Percentiles rank a stretch among this genome's conserved stretches.
phyloP scores from a whole-genome alignment of 2,329 filamentous ascomycete species.

The Cordyceps militaris region DNA sequence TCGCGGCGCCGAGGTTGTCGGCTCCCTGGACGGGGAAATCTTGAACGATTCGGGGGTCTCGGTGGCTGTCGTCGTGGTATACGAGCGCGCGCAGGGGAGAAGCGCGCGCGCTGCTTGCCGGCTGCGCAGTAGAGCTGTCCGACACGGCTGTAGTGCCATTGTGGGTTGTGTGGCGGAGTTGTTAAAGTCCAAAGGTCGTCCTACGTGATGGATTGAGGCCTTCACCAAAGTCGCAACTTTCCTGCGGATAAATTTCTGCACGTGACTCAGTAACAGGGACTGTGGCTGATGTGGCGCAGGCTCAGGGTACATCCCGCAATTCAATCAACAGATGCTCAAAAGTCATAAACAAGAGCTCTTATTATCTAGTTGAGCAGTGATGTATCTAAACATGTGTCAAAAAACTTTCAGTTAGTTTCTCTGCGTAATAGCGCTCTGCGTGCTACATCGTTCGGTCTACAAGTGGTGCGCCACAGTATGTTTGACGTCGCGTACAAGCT shows the following conservation, averaged over 20 bases:
- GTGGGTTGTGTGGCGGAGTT: background rate
- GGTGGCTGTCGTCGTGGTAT: slow-evolving; percentile 6
- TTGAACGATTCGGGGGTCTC: slow-evolving; percentile 11
- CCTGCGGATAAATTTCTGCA: slow-evolving; percentile 2
- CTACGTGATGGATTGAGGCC: background rate
- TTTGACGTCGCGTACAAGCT: slow-evolving; percentile 3
- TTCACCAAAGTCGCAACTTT: slow-evolving; percentile 1
- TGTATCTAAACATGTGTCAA: background rate
- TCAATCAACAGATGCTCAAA: too few relatives aligned
- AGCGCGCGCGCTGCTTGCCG: slow-evolving; percentile 2
- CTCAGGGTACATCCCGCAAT: too few relatives aligned
- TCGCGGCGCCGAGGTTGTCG: slow-evolving; percentile 39
- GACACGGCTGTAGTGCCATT: slow-evolving; percentile 13
- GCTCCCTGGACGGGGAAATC: slow-evolving; percentile 8
- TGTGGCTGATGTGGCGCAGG: slow-evolving; percentile 10
- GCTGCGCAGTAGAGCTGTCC: slow-evolving; percentile 8
- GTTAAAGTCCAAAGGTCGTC: background rate
- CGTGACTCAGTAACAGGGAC: background rate
- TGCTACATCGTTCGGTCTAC: background rate
- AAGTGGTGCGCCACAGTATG: background rate
- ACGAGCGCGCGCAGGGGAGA: slow-evolving; percentile 6
- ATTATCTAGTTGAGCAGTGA: too few relatives aligned
- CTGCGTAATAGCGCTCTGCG: background rate
- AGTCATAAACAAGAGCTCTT: too few relatives aligned
- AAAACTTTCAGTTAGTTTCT: background rate